A percentile compares a stretch with the other conserved stretches of the same genome.
phyloP scores from a whole-genome alignment of 1,139 yeast species.

The Kurtzmaniella quercitrusa region DNA sequence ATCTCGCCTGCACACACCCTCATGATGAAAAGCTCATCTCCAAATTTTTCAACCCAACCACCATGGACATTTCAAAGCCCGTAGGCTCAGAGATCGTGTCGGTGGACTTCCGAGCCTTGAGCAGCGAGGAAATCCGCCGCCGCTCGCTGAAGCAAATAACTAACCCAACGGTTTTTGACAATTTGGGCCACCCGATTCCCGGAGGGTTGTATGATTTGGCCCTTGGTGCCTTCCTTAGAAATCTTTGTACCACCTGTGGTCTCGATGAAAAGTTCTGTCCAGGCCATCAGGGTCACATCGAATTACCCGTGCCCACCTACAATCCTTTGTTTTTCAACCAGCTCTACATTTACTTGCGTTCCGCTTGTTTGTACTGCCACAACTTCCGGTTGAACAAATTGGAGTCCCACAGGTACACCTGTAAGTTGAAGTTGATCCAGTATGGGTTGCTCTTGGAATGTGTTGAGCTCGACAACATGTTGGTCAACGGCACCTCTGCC shows the following conservation, averaged over 20 bases:
- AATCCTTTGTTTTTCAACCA: slow-evolving; percentile 93
- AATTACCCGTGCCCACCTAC: slow-evolving; percentile 91
- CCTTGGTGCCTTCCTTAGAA: slow-evolving; percentile 86
- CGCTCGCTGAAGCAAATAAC: slow-evolving; percentile 93
- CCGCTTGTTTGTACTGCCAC: slow-evolving; percentile 88
- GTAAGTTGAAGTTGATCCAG: slow-evolving; percentile 79
- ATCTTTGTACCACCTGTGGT: slow-evolving; percentile 94
- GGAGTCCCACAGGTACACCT: slow-evolving; percentile 72
- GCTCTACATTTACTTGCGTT: slow-evolving; percentile 76
- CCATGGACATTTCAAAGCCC: slow-evolving; percentile 93
- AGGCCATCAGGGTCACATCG: slow-evolving; percentile 98
- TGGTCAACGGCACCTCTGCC: slow-evolving; percentile 28
- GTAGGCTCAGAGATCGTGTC: slow-evolving; percentile 91
- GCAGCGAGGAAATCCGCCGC: slow-evolving; percentile 76
- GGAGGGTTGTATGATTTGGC: slow-evolving; percentile 94
- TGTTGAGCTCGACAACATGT: slow-evolving; percentile 63
- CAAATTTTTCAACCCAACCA: slow-evolving; percentile 1
- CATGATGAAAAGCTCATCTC: slow-evolving; percentile 2
- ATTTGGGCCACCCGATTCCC: slow-evolving; percentile 89
- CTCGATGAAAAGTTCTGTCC: slow-evolving; percentile 93
- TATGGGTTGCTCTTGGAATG: slow-evolving; percentile 84
- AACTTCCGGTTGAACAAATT: slow-evolving; percentile 64
- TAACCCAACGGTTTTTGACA: slow-evolving; percentile 91
- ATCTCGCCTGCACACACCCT: slow-evolving; percentile 3
- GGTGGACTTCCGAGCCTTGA: slow-evolving; percentile 86